Evolutionary conservation across 2,329 filamentous ascomycete genomes (phyloP), one percentile per base, ranked within the genome.

Genomic region (Sphaerulina vaccinii): DNA sequence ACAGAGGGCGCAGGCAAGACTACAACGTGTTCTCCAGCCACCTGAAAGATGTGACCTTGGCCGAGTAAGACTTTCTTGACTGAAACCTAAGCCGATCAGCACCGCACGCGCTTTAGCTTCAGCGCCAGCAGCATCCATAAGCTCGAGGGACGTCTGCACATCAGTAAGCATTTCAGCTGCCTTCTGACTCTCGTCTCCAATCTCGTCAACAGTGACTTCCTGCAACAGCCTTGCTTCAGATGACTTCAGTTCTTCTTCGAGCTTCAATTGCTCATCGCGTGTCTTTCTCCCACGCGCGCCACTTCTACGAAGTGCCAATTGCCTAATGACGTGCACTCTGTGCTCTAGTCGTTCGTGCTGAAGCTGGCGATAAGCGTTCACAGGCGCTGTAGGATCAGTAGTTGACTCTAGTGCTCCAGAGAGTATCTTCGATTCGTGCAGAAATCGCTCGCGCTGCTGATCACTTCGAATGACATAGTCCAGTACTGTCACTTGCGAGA

Each of bases 231-330:
- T 55, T 13, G 45, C 35, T 27, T 47, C 42, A 4, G 58, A 55
- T 9, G 76, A 65, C 60, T 80, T 77, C 2, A 88, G 75, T 13
- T 79, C 79, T 57, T 83, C 84, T 64, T 95, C 89, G 22, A 84
- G 80, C 3, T 79, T 79, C 43, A 83, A 81, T 15, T 93, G 70
- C 1, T 84, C 81, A 62, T 93, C 92, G n/a, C 88, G 77, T 0
- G 88, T 88, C 54, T 86, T 80, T 65, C 87, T 73, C 0, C 90
- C 90, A 36, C 89, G 74, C 1, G 87, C 80, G 27, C 90, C 89
- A 62, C 88, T 92, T 45, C 88, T 77, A 35, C 90, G 71, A 36
- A 82, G 77, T 6, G 88, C 88, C 64, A 89, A 84, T 59, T 90
- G 59, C 33, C 54, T 51, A 3, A 55, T 54, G 11, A 60, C 52